Percentiles rank a stretch among this genome's conserved stretches.
phyloP scores from a whole-genome alignment of 2,329 filamentous ascomycete species.

The Hymenoscyphus fraxineus region DNA sequence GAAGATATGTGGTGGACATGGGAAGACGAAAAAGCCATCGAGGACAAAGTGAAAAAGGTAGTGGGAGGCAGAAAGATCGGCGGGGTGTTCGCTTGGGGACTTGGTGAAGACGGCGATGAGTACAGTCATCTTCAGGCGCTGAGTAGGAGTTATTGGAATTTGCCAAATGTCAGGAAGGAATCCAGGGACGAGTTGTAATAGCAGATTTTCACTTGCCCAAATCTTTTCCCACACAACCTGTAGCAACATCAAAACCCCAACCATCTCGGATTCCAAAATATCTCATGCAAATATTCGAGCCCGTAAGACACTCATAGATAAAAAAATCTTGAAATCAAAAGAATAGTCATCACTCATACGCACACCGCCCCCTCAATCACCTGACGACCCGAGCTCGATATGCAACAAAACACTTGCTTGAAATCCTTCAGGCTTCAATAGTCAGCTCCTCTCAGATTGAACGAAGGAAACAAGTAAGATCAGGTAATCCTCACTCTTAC shows the following conservation, averaged over 20 bases:
- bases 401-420: not conserved
- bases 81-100: conserved; percentile 71
- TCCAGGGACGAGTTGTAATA: conserved; percentile 12
- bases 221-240: not conserved
- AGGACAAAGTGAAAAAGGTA: conserved; percentile 58
- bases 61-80: conserved; percentile 55
- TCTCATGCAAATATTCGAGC: not conserved
- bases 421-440: not conserved
- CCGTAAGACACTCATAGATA: not conserved
- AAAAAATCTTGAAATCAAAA: not conserved
- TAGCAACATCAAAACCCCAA: not conserved
- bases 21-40: conserved; percentile 60
- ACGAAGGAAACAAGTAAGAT: not conserved
- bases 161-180: not conserved
- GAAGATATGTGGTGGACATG: conserved; percentile 69
- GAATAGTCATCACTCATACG: not conserved
- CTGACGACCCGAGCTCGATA: not conserved
- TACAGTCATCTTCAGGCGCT: conserved; percentile 44
- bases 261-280: not conserved
- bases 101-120: conserved; percentile 59
- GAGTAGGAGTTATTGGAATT: conserved; percentile 20
- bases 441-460: not conserved
- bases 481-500: not conserved
- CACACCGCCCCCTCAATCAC: conserved; percentile 2
- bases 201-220: not conserved